Base-by-base conservation (phyloP, 2,329 filamentous ascomycete genomes). In the Dactylellina parvicollis region DNA sequence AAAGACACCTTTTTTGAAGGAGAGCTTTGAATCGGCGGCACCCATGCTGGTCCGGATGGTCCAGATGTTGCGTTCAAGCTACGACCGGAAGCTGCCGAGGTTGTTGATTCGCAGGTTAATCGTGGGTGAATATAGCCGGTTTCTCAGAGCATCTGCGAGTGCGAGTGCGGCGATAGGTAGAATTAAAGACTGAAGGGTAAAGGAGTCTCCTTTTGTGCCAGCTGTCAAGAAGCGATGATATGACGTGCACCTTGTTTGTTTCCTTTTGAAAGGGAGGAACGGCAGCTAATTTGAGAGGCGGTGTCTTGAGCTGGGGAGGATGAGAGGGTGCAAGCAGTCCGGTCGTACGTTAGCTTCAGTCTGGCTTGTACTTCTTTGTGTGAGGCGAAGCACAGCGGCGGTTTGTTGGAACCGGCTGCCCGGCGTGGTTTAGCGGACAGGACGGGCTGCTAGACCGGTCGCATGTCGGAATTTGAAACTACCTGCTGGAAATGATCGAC, bases 1-100 rank as follows among this genome's bases (percentile, higher is more conserved):
- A 84, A 98, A 97, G 83, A 98, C 96, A 82, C 93, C 94, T 83
- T 96, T 92, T 83, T 97, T 98, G 86, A 99, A 98, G 80, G 94
- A 92, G 80, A 98, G 89, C 86, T 98, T 98, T 79, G 94, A 98
- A 84, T 98, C 94, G 83, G 94, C 97, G 80, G 94, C 94, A 82
- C 95, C 95, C 95, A 99, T 99, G 65, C 79, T 80, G 3, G 76
- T 66, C 70, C 74, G 22, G 18, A 32, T 9, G n/a, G 20, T n/a
- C 47, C 26, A 59, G 26, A 7, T 36, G 32, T 28, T 46, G 5
- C 32, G 16, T 16, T 32, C 47, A 38, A 54, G 28, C 28, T 36
- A 22, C 32, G 42, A 47, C 34, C 49, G 57, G 57, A 30, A 55
- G 49, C 34, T 65, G 16, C 44, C 59, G 59, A 62, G 22, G 24